A percentile compares a stretch with the other conserved stretches of the same genome.
Evolutionary conservation across 768 basidiomycete genomes (phyloP).

Genomic region (Phaffia australis): DNA sequence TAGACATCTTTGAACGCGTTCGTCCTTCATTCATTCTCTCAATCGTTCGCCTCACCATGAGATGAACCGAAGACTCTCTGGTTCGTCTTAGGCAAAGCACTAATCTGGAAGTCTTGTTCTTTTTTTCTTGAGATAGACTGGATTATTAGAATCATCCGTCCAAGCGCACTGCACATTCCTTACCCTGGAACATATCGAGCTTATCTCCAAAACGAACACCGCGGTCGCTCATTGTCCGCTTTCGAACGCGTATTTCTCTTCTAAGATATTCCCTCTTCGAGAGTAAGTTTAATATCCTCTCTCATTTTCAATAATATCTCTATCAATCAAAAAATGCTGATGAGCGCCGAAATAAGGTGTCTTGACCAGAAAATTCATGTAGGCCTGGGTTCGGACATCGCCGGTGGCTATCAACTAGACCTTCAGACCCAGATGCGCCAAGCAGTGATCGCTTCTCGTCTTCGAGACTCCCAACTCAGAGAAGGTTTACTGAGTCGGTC

Average conservation of each 20-base stretch:
- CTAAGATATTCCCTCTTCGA: slow-evolving; percentile 30
- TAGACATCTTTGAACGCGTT: slow-evolving; percentile 64
- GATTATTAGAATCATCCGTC: slow-evolving; percentile 57
- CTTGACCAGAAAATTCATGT: slow-evolving; percentile 53
- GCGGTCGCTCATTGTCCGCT: slow-evolving; percentile 78
- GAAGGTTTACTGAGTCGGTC: slow-evolving; percentile 25
- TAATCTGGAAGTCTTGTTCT: neutral
- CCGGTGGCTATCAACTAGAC: slow-evolving; percentile 71
- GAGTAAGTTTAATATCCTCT: slow-evolving; percentile 26
- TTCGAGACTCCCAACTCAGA: slow-evolving; percentile 50
- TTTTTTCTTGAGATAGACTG: slow-evolving; percentile 41
- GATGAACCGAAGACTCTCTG: too few relatives aligned
- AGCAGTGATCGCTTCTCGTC: slow-evolving; percentile 59
- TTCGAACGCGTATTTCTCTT: slow-evolving; percentile 77
- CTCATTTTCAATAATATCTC: neutral
- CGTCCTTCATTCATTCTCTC: slow-evolving; percentile 11
- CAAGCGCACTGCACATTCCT: slow-evolving; percentile 88
- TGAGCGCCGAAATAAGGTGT: slow-evolving; percentile 50
- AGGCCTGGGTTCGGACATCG: slow-evolving; percentile 75
- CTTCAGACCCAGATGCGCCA: slow-evolving; percentile 71
- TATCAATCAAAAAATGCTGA: too few relatives aligned
- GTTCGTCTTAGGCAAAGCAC: neutral
- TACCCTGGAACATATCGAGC: slow-evolving; percentile 44
- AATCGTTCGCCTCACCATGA: neutral
- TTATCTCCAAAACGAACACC: slow-evolving; percentile 46